Conservation (phyloP, 176 grass and related monocot genomes). For the Puya raimondii region DNA sequence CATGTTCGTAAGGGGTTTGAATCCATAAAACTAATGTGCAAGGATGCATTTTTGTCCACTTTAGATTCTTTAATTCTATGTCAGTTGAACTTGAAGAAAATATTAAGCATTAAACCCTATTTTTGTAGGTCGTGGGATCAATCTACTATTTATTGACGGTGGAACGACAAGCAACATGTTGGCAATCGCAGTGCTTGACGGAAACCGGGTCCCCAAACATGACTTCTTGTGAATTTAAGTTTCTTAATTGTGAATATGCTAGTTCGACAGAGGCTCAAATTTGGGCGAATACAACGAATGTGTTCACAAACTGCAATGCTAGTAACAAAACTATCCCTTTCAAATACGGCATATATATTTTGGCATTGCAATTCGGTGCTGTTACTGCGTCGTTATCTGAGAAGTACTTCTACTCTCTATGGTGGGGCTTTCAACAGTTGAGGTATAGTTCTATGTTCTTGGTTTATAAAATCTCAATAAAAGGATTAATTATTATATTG, state of each 20-base stretch:
- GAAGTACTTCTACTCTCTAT: conserved; percentile 38
- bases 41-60: neutral
- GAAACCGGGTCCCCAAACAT: neutral
- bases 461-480: neutral
- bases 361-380: conserved; percentile 25
- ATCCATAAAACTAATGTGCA: too few species aligned
- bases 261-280: conserved; percentile 15
- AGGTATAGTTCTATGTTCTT: conserved; percentile 15
- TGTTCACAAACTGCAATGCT: conserved; percentile 25
- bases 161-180: conserved; percentile 35
- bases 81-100: neutral
- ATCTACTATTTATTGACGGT: conserved; percentile 40
- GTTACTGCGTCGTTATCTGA: conserved; percentile 15
- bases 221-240: conserved; percentile 22
- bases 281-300: conserved; percentile 31
- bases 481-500: too few species aligned
- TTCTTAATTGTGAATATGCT: conserved; percentile 24
- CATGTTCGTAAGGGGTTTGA: too few species aligned
- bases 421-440: conserved; percentile 49
- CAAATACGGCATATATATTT: conserved; percentile 36
- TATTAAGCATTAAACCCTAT: neutral
- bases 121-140: conserved; percentile 28
- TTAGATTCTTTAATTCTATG: neutral
- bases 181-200: conserved; percentile 31
- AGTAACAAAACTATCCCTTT: conserved; percentile 5